These are phyloP conservation scores for Spathaspora hagerdaliae DNA, from an alignment of 805 yeast genomes.

Conservation along the genomic window DNA sequence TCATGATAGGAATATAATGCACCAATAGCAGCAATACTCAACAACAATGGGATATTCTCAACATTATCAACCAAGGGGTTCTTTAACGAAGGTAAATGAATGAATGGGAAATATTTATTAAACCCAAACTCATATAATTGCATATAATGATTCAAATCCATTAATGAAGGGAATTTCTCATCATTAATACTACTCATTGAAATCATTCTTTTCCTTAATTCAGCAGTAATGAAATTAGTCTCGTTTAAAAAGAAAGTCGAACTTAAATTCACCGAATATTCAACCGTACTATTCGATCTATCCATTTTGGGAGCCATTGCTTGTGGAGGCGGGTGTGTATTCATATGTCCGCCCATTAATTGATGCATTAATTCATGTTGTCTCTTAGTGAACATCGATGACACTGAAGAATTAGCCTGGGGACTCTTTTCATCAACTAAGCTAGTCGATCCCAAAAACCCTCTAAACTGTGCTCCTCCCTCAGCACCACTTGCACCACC, in stretches of 20 bases:
- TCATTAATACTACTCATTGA: slow-evolving; percentile 44
- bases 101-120: slow-evolving; percentile 78
- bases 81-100: slow-evolving; percentile 63
- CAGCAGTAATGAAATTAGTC: slow-evolving; percentile 35
- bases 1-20: slow-evolving; percentile 83
- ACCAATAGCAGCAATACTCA: slow-evolving; percentile 85
- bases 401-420: not conserved
- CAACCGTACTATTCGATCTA: not conserved
- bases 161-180: slow-evolving; percentile 68
- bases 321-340: not conserved
- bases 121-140: slow-evolving; percentile 74
- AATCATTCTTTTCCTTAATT: slow-evolving; percentile 52
- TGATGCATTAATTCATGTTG: slow-evolving; percentile 6
- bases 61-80: slow-evolving; percentile 35
- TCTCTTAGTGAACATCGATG: slow-evolving; percentile 1
- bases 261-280: slow-evolving; percentile 2
- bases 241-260: slow-evolving; percentile 6
- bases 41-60: slow-evolving; percentile 59
- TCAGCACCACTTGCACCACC: slow-evolving; percentile 1
- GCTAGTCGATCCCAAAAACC: slow-evolving; percentile 4
- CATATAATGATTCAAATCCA: slow-evolving; percentile 73
- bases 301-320: not conserved
- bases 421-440: slow-evolving; percentile 4
- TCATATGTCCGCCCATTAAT: not conserved
- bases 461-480: slow-evolving; percentile 4